Base-by-base conservation (phyloP, 2,329 filamentous ascomycete species). In the Nakataea oryzae region DNA sequence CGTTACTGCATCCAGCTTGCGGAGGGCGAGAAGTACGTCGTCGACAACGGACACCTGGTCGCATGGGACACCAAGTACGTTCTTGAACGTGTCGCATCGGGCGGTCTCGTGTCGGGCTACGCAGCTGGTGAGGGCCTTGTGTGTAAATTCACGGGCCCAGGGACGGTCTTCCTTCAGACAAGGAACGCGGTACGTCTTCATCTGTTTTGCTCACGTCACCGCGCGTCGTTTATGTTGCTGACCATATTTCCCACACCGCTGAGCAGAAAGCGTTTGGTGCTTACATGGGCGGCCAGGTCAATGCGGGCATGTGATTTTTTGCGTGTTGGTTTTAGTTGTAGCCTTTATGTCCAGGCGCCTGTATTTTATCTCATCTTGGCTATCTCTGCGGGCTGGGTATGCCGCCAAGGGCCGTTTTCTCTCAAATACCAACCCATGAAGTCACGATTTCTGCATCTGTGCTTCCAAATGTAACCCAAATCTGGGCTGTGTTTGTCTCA, bases 41-140 rank as follows among this genome's bases (percentile, higher is more conserved):
- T 97, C 62, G 91, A 96, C 70, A 96, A 96, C 69, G 91, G 91
- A 3, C 92, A 97, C 68, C 81, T 97, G 1, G 92, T 97, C 0
- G 93, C 95, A 0, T 99, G 95, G 95, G 97, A 97, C 72, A 93
- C 90, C 71, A 91, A 96, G 70, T 99, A 97, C 70, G 82, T 90
- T 5, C 86, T 99, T 65, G 92, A 97, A 76, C 87, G 95, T 21
- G 89, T 96, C 4, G 87, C 93, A 0, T 95, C 90, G 3, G 95
- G 95, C 2, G 95, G 95, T 50, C 86, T 99, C 65, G 88, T 99
- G n/a, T 93, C 90, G n/a, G 87, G 88, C 12, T 74, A 96, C 27
- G 86, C 87, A 30, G 87, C 91, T 0, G 89, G 83, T 0, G 95
- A 99, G 75, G 95, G 95, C 0, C 78, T 97, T 47, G 93, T 96